These are phyloP conservation scores for Talinum fruticosum DNA, from an alignment of 148 eudicot genomes.

Conservation along the genomic window DNA sequence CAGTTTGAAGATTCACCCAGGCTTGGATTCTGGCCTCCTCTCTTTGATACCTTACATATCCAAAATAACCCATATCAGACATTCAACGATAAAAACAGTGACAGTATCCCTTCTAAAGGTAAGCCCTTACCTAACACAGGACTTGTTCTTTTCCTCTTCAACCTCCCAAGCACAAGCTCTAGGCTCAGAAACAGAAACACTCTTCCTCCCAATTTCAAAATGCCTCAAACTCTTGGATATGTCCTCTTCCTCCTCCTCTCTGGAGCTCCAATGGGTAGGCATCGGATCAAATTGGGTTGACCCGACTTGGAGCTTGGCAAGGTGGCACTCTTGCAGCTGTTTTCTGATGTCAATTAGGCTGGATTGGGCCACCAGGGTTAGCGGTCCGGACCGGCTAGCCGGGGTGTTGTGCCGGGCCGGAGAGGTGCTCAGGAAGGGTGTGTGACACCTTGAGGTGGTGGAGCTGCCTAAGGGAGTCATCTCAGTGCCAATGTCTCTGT, in stretches of 20 bases:
- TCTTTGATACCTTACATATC: constrained; percentile 69
- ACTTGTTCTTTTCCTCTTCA: constrained; percentile 66
- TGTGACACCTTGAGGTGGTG: constrained; percentile 72
- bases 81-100: neutral
- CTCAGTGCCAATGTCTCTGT: constrained; percentile 82
- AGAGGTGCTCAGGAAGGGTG: constrained; percentile 62
- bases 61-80: neutral
- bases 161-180: constrained; percentile 59
- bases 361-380: constrained; percentile 27
- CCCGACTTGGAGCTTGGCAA: constrained; percentile 62
- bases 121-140: constrained; percentile 53
- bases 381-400: constrained; percentile 56
- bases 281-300: constrained; percentile 44
- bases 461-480: constrained; percentile 88
- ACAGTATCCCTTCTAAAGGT: neutral
- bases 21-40: constrained; percentile 92
- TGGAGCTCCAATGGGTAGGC: constrained; percentile 67
- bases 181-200: constrained; percentile 62
- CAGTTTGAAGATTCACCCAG: constrained; percentile 86
- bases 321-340: constrained; percentile 54
- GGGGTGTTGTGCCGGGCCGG: constrained; percentile 87
- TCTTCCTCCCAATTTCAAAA: constrained; percentile 60
- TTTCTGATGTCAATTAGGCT: constrained; percentile 39
- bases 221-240: constrained; percentile 87
- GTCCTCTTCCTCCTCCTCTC: constrained; percentile 89